Percentiles rank a stretch among this genome's conserved stretches.
Conservation (phyloP, 306 rosid species). For the Citrullus amarus region DNA sequence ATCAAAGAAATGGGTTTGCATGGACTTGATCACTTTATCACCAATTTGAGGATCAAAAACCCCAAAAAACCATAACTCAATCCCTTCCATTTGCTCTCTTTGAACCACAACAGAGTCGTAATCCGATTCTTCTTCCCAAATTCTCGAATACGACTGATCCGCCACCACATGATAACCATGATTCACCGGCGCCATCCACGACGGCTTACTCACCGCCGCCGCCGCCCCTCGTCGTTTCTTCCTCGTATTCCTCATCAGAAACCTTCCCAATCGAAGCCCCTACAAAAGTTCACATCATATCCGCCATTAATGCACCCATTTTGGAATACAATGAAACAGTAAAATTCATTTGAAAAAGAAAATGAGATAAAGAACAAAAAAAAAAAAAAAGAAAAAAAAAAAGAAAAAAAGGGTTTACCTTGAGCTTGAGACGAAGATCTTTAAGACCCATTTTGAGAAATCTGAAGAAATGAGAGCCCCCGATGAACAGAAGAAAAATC, state of each 20-base stretch:
- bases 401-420: conserved; percentile 10
- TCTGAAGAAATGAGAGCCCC: neutral
- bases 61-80: conserved; percentile 70
- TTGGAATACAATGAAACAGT: neutral
- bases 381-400: neutral
- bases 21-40: conserved; percentile 42
- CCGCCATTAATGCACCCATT: neutral
- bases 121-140: conserved; percentile 23
- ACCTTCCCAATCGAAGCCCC: conserved; percentile 35
- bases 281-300: neutral
- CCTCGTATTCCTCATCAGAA: conserved; percentile 18
- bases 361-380: neutral
- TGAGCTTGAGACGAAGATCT: conserved; percentile 33
- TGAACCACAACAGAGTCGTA: conserved; percentile 56
- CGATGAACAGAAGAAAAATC: neutral
- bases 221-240: conserved; percentile 20
- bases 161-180: conserved; percentile 53
- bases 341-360: too few species aligned
- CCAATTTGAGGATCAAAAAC: conserved; percentile 53
- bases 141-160: conserved; percentile 9
- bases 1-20: conserved; percentile 61
- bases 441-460: conserved; percentile 21
- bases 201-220: conserved; percentile 19
- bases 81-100: conserved; percentile 50
- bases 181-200: conserved; percentile 75